Conservation (phyloP, 1,284 basidiomycete species). For the Rhodotorula sp. region DNA sequence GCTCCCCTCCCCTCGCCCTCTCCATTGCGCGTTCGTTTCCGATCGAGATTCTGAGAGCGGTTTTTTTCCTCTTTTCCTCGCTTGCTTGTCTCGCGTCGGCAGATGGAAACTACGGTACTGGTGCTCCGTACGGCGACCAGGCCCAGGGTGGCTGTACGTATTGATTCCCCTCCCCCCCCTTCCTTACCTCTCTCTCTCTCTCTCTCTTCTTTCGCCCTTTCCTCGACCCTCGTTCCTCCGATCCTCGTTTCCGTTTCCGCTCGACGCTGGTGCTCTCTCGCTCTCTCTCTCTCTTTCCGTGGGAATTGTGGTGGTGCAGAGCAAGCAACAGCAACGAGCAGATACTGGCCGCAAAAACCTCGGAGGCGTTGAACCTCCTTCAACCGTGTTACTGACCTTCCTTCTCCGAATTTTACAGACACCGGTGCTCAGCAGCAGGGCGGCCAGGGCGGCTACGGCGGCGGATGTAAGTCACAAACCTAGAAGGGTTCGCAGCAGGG, state of each 20-base stretch:
- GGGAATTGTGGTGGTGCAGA: neutral
- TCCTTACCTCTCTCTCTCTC: no score
- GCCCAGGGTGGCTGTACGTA: slow-evolving; percentile 31
- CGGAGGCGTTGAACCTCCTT: neutral
- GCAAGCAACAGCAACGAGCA: neutral
- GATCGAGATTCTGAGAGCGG: neutral
- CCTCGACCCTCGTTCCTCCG: neutral
- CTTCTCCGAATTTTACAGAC: neutral
- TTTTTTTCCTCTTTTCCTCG: neutral
- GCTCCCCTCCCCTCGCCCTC: neutral
- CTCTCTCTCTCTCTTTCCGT: neutral
- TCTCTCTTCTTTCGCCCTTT: no score
- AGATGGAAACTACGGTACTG: slow-evolving; percentile 35
- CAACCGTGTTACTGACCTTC: neutral
- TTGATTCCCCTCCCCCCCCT: neutral
- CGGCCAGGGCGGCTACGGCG: slow-evolving; percentile 37
- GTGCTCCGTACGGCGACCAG: slow-evolving; percentile 36
- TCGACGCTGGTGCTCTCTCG: neutral
- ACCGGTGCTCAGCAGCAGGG: slow-evolving; percentile 18
- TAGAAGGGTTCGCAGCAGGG: no score
- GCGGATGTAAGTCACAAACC: slow-evolving; percentile 29
- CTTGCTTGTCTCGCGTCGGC: neutral
- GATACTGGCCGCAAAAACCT: slow-evolving; percentile 4
- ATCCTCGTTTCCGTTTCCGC: no score
- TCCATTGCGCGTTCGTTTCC: neutral